Evolutionary conservation across 1,139 yeast species (phyloP), one percentile per base, ranked within the genome.

Genomic region (Hansenula sp.): DNA sequence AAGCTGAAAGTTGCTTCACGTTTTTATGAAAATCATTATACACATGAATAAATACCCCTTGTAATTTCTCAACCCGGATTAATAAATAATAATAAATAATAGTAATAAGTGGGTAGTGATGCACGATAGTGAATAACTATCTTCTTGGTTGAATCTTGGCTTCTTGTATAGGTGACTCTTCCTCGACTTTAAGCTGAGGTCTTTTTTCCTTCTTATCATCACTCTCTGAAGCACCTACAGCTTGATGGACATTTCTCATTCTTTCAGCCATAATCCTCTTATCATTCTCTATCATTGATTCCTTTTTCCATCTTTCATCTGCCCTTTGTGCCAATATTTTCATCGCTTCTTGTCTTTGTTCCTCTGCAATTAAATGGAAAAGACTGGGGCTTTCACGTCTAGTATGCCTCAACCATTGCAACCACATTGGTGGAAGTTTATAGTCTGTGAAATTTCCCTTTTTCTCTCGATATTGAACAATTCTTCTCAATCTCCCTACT

Each of bases 341-440:
- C 49, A 86, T 67, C 19, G 67, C 65, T 36, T 68, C 67, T 43
- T 79, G 79, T 36, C 95, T 68, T 18, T 65, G 52, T 51, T 77
- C 70, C 50, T 86, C 95, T 3, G 64, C 65, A 5, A 73, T 47
- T 35, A 86, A 68, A 48, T 85, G 95, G 35, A 73, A 69, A 28
- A 86, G 54, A 1, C 79, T 68, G 0, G 95, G 95, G 3, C 81
- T 70, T 1, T 62, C 55, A 1, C 68, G 62, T 39, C 95, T 68
- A 1, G 87, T 79, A 51, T 77, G 68, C 38, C 94, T 61, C 20
- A 87, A 67, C 95, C 95, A 86, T 56, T 82, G 90, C 32, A 77
- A 65, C 95, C 95, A 86, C 54, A 80, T 90, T 1, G 92, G 75
- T 8, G 69, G 68, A n/a, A 71, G 57, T 44, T 66, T 61, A 46